Conservation (phyloP, 768 basidiomycete genomes). For the Mrakia frigida region DNA sequence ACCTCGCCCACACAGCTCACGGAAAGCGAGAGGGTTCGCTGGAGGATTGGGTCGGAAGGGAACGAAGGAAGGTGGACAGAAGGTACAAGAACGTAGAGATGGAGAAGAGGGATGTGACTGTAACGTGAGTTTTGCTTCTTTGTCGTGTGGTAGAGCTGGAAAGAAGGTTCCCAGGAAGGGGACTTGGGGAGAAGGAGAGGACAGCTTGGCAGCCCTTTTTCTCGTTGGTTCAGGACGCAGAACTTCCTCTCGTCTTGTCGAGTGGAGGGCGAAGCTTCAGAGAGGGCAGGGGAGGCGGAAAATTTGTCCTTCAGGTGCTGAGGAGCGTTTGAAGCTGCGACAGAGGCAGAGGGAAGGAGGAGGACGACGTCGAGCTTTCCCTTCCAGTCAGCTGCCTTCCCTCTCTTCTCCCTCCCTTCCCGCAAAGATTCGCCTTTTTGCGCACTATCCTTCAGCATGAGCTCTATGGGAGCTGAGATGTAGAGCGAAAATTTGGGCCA, state of each 20-base stretch:
- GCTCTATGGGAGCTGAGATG: neutral
- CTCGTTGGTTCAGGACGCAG: neutral
- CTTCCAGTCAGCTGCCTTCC: neutral
- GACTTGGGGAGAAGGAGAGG: neutral
- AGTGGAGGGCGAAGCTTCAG: neutral
- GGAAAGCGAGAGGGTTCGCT: neutral
- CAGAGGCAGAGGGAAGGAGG: neutral
- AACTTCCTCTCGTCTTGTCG: neutral
- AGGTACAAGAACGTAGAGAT: neutral
- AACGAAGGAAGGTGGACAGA: slow-evolving; percentile 1
- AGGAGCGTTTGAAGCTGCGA: neutral
- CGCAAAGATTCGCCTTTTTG: neutral
- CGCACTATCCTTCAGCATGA: neutral
- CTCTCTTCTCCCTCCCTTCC: neutral
- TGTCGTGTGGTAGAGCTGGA: neutral
- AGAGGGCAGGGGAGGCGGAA: neutral
- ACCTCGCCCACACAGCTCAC: slow-evolving; percentile 11
- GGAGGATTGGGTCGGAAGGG: neutral
- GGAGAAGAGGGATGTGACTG: neutral
- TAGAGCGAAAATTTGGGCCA: neutral
- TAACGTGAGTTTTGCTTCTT: neutral
- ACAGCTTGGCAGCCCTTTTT: neutral
- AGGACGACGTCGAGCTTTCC: neutral
- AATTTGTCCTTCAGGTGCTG: neutral
- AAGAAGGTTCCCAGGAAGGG: neutral